Conservation (phyloP, 306 rosid species). For the Dryas octopetala region DNA sequence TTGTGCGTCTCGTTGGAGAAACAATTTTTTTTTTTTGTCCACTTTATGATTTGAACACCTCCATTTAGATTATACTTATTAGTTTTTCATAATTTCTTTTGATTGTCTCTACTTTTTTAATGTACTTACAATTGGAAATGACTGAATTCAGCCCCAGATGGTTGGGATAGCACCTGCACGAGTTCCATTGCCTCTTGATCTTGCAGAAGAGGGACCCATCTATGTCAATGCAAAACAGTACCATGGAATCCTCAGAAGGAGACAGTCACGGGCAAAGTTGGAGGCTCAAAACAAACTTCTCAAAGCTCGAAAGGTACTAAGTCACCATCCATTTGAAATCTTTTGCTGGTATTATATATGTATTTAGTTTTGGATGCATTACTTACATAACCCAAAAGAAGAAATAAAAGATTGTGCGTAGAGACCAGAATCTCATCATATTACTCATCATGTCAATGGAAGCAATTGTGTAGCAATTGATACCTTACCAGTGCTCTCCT, state of each 20-base stretch:
- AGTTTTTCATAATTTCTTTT: background rate
- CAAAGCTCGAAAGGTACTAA: constrained; percentile 63
- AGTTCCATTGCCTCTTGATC: constrained; percentile 68
- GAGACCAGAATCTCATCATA: too few relatives aligned
- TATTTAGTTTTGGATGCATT: background rate
- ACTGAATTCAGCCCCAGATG: constrained; percentile 47
- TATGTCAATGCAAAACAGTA: constrained; percentile 91
- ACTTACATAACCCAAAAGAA: too few relatives aligned
- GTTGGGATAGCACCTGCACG: constrained; percentile 62
- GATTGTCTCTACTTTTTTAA: background rate
- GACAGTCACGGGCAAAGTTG: constrained; percentile 88
- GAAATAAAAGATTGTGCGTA: too few relatives aligned
- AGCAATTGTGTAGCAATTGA: background rate
- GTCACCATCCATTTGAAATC: background rate
- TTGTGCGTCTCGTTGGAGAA: background rate
- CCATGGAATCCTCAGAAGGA: constrained; percentile 84
- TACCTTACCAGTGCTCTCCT: background rate
- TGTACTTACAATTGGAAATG: constrained; percentile 1
- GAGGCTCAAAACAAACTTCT: constrained; percentile 80
- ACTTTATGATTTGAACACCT: background rate
- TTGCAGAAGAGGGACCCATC: constrained; percentile 82
- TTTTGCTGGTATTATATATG: background rate
- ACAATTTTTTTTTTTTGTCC: background rate
- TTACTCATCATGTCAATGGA: background rate
- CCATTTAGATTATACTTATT: background rate